Percentiles rank a stretch among this genome's conserved stretches.
Conservation (phyloP, 192 early-diverging fungal genomes). For the Glomus cerebriforme region DNA sequence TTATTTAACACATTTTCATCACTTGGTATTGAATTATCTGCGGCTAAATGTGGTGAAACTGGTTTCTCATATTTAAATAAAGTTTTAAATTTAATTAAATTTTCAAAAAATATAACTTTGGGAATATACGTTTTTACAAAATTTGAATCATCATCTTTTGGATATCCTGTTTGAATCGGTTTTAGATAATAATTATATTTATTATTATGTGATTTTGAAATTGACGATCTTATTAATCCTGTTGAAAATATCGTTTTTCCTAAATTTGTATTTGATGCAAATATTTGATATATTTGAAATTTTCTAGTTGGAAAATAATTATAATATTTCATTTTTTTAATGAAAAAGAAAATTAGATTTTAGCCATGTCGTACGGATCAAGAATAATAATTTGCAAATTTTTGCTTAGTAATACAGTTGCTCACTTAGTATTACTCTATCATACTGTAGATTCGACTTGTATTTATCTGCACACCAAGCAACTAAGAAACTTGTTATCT, state of each 20-base stretch:
- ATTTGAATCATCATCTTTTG: constrained; percentile 73
- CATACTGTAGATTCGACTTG: too few species aligned
- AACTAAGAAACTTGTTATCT: too few species aligned
- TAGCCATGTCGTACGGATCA: too few species aligned
- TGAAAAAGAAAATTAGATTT: background rate
- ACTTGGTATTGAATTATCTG: constrained; percentile 51
- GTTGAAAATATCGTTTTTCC: constrained; percentile 81
- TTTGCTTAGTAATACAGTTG: too few species aligned
- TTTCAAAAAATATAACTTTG: background rate
- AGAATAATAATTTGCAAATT: too few species aligned
- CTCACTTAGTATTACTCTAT: too few species aligned
- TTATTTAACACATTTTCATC: constrained; percentile 47
- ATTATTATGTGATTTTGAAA: constrained; percentile 15
- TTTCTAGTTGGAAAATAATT: constrained; percentile 47
- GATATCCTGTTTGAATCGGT: constrained; percentile 84
- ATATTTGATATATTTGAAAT: constrained; percentile 67
- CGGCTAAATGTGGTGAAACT: constrained; percentile 75
- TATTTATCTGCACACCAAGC: too few species aligned
- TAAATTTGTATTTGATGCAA: constrained; percentile 80
- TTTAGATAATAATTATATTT: constrained; percentile 68
- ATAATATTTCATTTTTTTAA: background rate
- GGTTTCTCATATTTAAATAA: constrained; percentile 73
- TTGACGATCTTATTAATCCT: constrained; percentile 64
- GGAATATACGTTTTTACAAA: constrained; percentile 24
- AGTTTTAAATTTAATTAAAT: constrained; percentile 40